Conservation (phyloP, 2,329 filamentous ascomycete species). For the Allantophomopsis lycopodina region DNA sequence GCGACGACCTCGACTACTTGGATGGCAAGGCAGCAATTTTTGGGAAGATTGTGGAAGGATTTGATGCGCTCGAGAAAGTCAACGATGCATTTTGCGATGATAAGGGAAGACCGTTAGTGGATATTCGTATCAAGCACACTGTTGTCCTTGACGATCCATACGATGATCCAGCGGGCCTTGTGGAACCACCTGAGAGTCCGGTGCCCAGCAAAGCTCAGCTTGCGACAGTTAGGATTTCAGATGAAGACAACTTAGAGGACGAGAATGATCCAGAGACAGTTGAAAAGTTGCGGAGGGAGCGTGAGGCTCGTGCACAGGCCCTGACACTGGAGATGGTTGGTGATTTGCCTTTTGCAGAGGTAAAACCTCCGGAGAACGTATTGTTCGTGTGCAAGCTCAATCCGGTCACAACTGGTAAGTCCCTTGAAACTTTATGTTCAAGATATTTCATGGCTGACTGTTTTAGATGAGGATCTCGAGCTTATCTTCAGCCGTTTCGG, state of each 20-base stretch:
- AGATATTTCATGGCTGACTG: conserved; percentile 4
- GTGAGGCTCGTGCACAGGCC: conserved; percentile 86
- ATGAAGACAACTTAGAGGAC: conserved; percentile 71
- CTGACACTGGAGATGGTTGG: conserved; percentile 96
- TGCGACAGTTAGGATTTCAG: conserved; percentile 79
- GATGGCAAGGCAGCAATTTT: conserved; percentile 94
- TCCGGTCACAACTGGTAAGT: conserved; percentile 65
- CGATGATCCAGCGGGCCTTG: conserved; percentile 63
- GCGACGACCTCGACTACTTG: conserved; percentile 77
- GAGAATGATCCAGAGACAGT: conserved; percentile 63
- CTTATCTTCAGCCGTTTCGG: conserved; percentile 96
- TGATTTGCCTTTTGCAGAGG: conserved; percentile 91
- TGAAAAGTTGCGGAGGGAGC: conserved; percentile 70
- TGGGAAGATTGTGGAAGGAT: conserved; percentile 89
- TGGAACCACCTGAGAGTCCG: conserved; percentile 69
- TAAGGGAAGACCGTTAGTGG: conserved; percentile 74
- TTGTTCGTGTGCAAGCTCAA: conserved; percentile 98
- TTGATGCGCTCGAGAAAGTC: conserved; percentile 86
- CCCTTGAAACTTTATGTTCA: not conserved
- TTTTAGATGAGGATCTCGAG: conserved; percentile 71
- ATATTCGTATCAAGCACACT: conserved; percentile 90
- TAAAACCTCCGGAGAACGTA: conserved; percentile 93
- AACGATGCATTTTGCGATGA: conserved; percentile 82
- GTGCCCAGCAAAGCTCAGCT: conserved; percentile 73
- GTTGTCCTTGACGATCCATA: conserved; percentile 87